A percentile compares a stretch with the other conserved stretches of the same genome.
These are phyloP conservation scores for Ricinus communis DNA, from an alignment of 345 rosid genomes.

Conservation along the genomic window DNA sequence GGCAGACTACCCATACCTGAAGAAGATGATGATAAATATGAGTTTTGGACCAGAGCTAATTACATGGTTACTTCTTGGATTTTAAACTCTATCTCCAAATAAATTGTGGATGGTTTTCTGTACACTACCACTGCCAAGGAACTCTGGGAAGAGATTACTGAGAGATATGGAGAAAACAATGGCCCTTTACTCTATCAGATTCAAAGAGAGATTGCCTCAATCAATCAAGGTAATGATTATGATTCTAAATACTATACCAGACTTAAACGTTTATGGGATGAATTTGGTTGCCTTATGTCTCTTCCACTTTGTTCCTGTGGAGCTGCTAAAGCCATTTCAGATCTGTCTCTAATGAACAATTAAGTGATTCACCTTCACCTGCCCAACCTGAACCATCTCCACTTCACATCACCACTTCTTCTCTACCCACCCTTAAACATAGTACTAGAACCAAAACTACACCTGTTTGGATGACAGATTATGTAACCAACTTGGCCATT, in stretches of 20 bases:
- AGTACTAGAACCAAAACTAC: no score
- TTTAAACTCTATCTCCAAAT: not conserved
- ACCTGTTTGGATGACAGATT: no score
- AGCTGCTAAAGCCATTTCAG: no score
- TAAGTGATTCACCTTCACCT: no score
- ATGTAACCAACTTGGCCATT: no score
- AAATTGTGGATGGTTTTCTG: not conserved
- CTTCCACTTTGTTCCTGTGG: no score
- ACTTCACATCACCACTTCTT: no score
- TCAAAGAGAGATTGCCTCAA: not conserved
- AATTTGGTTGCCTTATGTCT: no score
- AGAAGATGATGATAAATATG: not conserved
- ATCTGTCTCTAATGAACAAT: no score
- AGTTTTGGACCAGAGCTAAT: not conserved
- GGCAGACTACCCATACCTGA: not conserved
- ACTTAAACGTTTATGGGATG: not conserved
- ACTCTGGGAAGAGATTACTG: not conserved
- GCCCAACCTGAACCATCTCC: no score
- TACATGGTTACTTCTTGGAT: constrained; percentile 2
- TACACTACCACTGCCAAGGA: not conserved
- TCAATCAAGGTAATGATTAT: not conserved
- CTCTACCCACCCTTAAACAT: no score
- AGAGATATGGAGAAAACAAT: not conserved
- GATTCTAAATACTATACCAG: not conserved
- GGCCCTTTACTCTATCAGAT: not conserved